Evolutionary conservation across 768 basidiomycete genomes (phyloP), one percentile per base, ranked within the genome.

Genomic region (Phanerochaete sordida): DNA sequence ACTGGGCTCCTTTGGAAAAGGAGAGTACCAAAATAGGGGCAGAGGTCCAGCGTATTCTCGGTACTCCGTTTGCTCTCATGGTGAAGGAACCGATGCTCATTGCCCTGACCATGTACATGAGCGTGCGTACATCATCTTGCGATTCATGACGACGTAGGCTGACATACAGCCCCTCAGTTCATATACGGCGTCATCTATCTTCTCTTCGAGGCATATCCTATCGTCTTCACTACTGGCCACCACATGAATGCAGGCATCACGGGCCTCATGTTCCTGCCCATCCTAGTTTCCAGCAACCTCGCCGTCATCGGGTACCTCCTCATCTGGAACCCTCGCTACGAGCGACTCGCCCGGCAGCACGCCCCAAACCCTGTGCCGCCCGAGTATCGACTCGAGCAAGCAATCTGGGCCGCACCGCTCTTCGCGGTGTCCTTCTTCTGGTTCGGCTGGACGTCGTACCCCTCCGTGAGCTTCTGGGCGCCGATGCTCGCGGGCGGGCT

Each of bases 391-490:
- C 69, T 87, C 27, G 75, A 77, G 54, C 74, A 81, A 56, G 77
- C 77, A 1, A 73, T 87, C 60, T 70, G 80, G 60, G 81, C 80
- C 8, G 78, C 80, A 0, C 85, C 85, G 3, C 60, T 83, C 31
- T 78, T 83, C 63, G 73, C 81, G 28, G 43, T 75, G 24, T 80
- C 84, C 13, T 84, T 87, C 72, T 88, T 90, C 72, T 86, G 86
- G 86, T 85, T 88, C 59, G 84, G 84, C 33, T 86, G 85, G 85
- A 83, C 85, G 7, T 84, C 84, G 1, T 83, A 72, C 64, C 79
- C 83, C 16, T 74, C 70, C 58, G 72, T 84, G 50, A 78, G 77
- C 2, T 79, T 76, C 45, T 84, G 82, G 82, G 80, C 73, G 2
- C 85, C 84, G 4, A 72, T 87, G 70, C 66, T 77, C 61, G 74